Evolutionary conservation across 257 asterid genomes (phyloP).

Genomic region (Solanum etuberosum): DNA sequence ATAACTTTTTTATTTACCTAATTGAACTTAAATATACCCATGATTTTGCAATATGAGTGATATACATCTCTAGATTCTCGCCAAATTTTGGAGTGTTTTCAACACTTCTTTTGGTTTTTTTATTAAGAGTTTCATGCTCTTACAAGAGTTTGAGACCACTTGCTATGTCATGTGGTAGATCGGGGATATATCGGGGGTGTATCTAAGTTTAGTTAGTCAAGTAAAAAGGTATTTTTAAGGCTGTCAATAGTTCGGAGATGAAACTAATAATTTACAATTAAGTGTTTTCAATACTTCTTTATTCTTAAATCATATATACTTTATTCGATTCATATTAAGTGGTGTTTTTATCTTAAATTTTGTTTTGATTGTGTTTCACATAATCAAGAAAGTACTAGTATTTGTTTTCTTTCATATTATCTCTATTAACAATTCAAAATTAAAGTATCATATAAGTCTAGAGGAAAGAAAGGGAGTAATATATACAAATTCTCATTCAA

Average conservation of each 20-base stretch:
- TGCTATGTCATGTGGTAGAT: no score
- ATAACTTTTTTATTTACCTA: no score
- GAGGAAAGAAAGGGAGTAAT: background rate
- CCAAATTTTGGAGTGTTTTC: no score
- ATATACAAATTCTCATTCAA: background rate
- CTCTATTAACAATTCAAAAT: background rate
- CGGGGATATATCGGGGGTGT: fast-evolving
- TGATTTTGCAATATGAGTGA: no score
- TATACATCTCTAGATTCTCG: no score
- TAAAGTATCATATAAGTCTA: background rate
- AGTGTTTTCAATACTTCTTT: no score
- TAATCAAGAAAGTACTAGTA: background rate
- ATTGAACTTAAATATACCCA: no score
- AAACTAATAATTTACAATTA: background rate
- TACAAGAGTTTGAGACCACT: background rate
- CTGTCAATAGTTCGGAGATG: fast-evolving
- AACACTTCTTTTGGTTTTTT: no score
- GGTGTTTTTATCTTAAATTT: background rate
- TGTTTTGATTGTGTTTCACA: background rate
- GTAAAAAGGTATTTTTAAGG: no score
- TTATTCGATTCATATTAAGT: no score
- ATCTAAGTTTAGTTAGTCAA: no score
- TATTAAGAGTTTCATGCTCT: background rate
- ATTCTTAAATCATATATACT: background rate
- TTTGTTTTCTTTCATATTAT: background rate